Evolutionary conservation across 1,139 yeast genomes (phyloP), one percentile per base, ranked within the genome.

Genomic region (Scheffersomyces illinoinensis): DNA sequence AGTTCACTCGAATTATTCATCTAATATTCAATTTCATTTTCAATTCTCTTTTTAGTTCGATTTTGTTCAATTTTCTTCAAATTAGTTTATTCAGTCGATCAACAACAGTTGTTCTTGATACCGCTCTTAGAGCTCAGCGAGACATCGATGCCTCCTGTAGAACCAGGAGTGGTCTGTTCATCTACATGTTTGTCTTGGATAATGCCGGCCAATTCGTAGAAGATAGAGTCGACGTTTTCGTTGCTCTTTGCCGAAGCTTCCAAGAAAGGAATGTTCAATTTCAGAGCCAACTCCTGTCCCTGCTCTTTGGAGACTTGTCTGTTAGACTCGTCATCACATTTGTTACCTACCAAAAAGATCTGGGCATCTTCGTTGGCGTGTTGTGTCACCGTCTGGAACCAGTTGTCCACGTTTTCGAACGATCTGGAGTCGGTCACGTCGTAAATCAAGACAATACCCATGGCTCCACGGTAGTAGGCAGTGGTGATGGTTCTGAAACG

Each of bases 401-500:
- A 95, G 68, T 91, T 91, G 72, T 92, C 92, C 52, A 85, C 86
- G 67, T 85, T 87, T 69, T 90, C 93, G 78, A 95, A 96, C 52
- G 97, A 90, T 76, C 96, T 87, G 69, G 93, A 93, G 76, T 96
- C 98, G 50, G 97, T 90, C 58, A 95, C 98, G 75, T 95, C 99
- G 76, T 95, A 95, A 55, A 95, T 97, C 67, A 95, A 85, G 60
- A 95, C 87, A 73, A 96, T 95, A 63, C 99, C 99, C 96, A 93
- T 92, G 60, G 99, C 99, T 59, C 98, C 98, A 76, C 99, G 87
- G 79, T 96, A 95, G 77, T 96, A 95, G 10, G 99, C 98, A 21
- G 98, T 93, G 55, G 99, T 95, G 76, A 95, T 95, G 57, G 99
- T 95, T 81, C 98, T 88, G 83, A 95, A 95, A 69, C 99, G 85